Evolutionary conservation across 2,329 filamentous ascomycete species (phyloP).

Genomic region (Falciphora oryzae): DNA sequence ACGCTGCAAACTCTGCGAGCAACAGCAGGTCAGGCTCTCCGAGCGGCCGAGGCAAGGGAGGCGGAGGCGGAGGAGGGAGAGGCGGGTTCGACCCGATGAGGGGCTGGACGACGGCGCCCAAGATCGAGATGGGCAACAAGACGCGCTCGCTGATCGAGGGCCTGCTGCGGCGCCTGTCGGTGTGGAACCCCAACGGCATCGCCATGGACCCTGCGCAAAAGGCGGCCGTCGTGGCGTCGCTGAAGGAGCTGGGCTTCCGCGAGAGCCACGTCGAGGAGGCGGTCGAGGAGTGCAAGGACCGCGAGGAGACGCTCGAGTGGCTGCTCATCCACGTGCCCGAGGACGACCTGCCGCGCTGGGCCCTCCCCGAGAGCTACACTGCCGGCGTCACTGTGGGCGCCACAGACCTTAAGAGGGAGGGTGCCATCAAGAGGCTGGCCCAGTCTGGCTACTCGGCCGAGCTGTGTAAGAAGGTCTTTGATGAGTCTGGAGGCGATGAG

Average conservation of each 20-base stretch:
- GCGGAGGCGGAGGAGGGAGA: constrained; percentile 13
- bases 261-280: constrained; percentile 86
- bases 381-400: constrained; percentile 84
- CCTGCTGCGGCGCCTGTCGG: constrained; percentile 68
- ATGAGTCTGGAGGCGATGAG: constrained; percentile 67
- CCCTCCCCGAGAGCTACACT: constrained; percentile 83
- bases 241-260: constrained; percentile 79
- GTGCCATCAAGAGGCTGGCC: constrained; percentile 73
- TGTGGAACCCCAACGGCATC: constrained; percentile 82
- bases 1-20: constrained; percentile 29
- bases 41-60: constrained; percentile 15
- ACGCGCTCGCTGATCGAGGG: constrained; percentile 75
- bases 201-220: constrained; percentile 54
- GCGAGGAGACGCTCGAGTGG: constrained; percentile 93
- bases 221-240: constrained; percentile 60
- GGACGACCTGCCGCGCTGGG: constrained; percentile 91
- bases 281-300: constrained; percentile 78
- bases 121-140: constrained; percentile 85
- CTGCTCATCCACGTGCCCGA: constrained; percentile 94
- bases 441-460: constrained; percentile 81
- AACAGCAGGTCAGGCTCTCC: constrained; percentile 18
- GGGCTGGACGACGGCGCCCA: constrained; percentile 79
- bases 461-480: constrained; percentile 72
- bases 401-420: constrained; percentile 74
- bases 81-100: constrained; percentile 49